A percentile compares a stretch with the other conserved stretches of the same genome.
Conservation (phyloP, 2,329 filamentous ascomycete genomes). For the Spiromastix sp. region DNA sequence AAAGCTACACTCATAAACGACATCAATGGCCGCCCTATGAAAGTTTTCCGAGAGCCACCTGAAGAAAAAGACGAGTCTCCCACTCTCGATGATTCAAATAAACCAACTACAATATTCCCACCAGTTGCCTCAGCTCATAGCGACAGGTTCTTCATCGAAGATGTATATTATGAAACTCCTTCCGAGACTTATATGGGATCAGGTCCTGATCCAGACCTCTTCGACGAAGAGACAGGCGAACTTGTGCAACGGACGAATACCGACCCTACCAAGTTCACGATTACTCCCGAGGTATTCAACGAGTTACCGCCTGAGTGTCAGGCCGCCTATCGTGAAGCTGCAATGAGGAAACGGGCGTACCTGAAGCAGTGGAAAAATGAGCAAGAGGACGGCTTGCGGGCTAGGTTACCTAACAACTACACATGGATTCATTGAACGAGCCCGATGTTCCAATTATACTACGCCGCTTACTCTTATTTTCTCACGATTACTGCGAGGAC, state of each 20-base stretch:
- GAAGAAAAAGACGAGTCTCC: slow-evolving; percentile 10
- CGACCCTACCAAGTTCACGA: slow-evolving; percentile 5
- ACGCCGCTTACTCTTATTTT: too few species aligned
- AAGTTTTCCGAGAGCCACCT: slow-evolving; percentile 5
- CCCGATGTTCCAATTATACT: too few species aligned
- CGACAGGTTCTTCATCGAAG: slow-evolving; percentile 53
- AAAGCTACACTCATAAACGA: slow-evolving; percentile 24
- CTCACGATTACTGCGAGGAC: too few species aligned
- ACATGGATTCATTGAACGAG: slow-evolving; percentile 23
- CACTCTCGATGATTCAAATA: slow-evolving; percentile 7
- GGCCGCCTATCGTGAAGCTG: slow-evolving; percentile 58
- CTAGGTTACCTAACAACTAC: slow-evolving; percentile 26
- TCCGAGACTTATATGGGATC: slow-evolving; percentile 50
- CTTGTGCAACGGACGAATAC: too few species aligned
- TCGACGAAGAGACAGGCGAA: too few species aligned
- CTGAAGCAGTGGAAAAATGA: slow-evolving; percentile 66
- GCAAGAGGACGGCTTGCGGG: slow-evolving; percentile 38
- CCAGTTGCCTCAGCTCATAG: slow-evolving; percentile 47
- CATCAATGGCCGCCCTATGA: slow-evolving; percentile 10
- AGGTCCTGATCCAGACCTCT: slow-evolving; percentile 38
- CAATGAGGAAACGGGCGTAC: slow-evolving; percentile 58
- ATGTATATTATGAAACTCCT: slow-evolving; percentile 50
- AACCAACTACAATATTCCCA: slow-evolving; percentile 35
- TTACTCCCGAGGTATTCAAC: slow-evolving; percentile 29
- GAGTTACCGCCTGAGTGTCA: slow-evolving; percentile 47